These are phyloP conservation scores for Nannochloropsis granulata DNA, from an alignment of 108 stramenopile species.

Conservation along the genomic window DNA sequence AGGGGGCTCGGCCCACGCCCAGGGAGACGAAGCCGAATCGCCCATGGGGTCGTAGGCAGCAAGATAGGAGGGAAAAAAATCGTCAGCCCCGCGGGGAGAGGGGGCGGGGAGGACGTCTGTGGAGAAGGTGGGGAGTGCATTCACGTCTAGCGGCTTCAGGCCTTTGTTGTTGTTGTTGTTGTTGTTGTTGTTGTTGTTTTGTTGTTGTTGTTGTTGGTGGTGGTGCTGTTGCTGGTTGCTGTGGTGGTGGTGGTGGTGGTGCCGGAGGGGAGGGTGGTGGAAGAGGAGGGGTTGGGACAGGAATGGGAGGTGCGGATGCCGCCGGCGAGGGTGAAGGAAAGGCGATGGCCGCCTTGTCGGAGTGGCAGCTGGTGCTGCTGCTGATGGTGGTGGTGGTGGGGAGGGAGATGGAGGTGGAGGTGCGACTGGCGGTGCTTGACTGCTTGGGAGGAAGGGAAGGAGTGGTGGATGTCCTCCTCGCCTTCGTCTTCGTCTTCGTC, in stretches of 20 bases:
- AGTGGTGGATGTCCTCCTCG: background rate
- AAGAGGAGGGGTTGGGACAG: too few species aligned
- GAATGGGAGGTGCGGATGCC: background rate
- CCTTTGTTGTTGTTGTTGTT: too few species aligned
- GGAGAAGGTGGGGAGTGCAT: background rate
- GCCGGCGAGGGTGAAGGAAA: background rate
- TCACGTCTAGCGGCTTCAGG: background rate
- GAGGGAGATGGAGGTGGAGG: too few species aligned
- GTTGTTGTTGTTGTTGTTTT: too few species aligned
- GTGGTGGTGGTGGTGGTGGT: too few species aligned
- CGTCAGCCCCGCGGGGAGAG: background rate
- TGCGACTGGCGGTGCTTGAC: too few species aligned
- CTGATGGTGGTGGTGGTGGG: too few species aligned
- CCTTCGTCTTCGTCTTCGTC: background rate
- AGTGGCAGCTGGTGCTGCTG: too few species aligned
- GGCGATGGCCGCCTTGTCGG: background rate
- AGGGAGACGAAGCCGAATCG: background rate
- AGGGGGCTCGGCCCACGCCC: background rate
- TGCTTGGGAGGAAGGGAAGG: too few species aligned
- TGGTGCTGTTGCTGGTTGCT: too few species aligned
- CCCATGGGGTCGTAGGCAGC: background rate
- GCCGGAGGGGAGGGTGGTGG: too few species aligned
- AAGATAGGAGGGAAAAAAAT: background rate
- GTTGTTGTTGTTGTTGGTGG: too few species aligned
- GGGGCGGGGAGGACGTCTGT: background rate